Evolutionary conservation across 495 filamentous ascomycete genomes (phyloP), one percentile per base, ranked within the genome.

Genomic region (Elasticomyces elasticus): DNA sequence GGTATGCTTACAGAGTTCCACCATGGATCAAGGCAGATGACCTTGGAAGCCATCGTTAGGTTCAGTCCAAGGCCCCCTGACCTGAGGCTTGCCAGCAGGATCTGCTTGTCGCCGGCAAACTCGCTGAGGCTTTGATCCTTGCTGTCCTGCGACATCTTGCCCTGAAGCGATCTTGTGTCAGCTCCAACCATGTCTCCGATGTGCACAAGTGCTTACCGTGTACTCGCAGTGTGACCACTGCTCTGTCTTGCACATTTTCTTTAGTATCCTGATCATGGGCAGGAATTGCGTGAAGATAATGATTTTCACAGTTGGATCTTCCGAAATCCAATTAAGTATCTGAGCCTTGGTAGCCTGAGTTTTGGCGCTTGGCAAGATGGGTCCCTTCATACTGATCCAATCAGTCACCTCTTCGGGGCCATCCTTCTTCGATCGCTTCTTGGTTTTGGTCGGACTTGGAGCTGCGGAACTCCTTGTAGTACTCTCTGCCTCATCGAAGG

Each of bases 11-110:
- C n/a, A n/a, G n/a, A n/a, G 49, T 76, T 68, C 69, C 67, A 74
- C 71, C 60, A 65, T 5, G 52, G 55, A 33, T 62, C 59, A 6
- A 64, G 30, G 35, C 71, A 50, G 41, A 79, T 74, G 6, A 74
- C 72, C 0, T 71, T 57, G 13, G 54, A 61, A 7, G 70, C 71
- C 61, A 68, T 68, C 1, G 68, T 71, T 15, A 72, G 53, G 53
- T 74, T 74, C 15, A 70, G 58, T 6, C 69, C 67, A 42, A 66
- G 46, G 1, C 66, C 69, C 35, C 70, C 70, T 28, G 62, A 66
- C 24, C 59, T 65, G 19, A 72, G 54, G 3, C 61, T 64, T 1
- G 70, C 65, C 9, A 72, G 31, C 37, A 73, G 30, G 20, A 72
- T 49, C 35, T 60, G 55, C 24, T 52, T 59, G 1, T 60, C 19